Evolutionary conservation across 768 basidiomycete species (phyloP), one percentile per base, ranked within the genome.

Genomic region (Amanita polypyramis): DNA sequence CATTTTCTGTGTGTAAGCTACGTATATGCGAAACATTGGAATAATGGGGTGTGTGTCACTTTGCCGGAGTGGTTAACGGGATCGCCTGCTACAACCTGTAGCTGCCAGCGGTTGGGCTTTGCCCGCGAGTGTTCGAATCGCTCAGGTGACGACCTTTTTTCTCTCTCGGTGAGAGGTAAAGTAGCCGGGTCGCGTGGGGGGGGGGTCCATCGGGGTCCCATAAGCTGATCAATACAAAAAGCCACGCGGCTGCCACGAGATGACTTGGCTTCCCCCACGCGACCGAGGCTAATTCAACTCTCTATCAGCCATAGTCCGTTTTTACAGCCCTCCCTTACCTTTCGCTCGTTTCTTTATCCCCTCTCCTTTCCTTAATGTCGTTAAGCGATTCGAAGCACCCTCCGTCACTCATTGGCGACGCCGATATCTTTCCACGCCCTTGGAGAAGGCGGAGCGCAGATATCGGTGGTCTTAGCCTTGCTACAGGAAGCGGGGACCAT

Each of bases 381-480:
- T 21, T 44, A 25, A 36, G 19, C 23, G 30, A 52, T 43, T 35
- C 34, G 38, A 49, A 42, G 19, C 23, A 37, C 38, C 25, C 20
- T 34, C 43, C 40, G 20, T 45, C 51, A 40, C 39, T 29, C n/a
- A 14, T 27, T 15, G 32, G 32, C 14, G 37, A 27, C 15, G 30
- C 2, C 34, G 49, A 50, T 23, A 5, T 45, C 33, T 50, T 43
- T 17, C 43, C 54, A 9, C 59, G 51, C 39, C 56, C 60, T 45
- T 61, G 57, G 61, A 56, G 62, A 50, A 71, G 92, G 45, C 70
- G 87, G 40, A 92, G 87, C 60, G 90, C 93, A 48, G 93, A 97
- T 64, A 75, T 89, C 36, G 93, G 93, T 10, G 93, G 92, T 27
- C 74, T 97, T 50, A 79, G 82, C 49, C 80, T 91, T 42, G 90